These are phyloP conservation scores for Aspergillus phoenicis DNA, from an alignment of 2,329 filamentous ascomycete species.

Conservation along the genomic window DNA sequence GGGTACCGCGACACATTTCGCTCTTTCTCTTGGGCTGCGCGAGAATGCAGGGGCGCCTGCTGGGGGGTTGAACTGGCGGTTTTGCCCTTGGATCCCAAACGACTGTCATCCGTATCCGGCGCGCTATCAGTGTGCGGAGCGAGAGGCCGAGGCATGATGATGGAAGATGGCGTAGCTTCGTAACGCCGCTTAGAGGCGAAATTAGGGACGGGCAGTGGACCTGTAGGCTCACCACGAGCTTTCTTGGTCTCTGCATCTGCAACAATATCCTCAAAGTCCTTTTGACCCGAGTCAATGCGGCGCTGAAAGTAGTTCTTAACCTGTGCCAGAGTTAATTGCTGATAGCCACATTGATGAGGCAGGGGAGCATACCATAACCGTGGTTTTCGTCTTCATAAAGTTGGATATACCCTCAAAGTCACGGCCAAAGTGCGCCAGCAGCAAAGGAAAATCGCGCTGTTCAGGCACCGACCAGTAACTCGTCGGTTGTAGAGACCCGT, in stretches of 20 bases:
- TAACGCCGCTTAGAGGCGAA: slow-evolving; percentile 52
- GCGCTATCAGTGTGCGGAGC: slow-evolving; percentile 46
- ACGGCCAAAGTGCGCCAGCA: slow-evolving; percentile 51
- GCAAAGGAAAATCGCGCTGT: slow-evolving; percentile 49
- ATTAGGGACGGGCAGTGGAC: slow-evolving; percentile 47
- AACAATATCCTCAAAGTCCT: slow-evolving; percentile 48
- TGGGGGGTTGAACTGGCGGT: slow-evolving; percentile 35
- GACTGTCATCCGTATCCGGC: slow-evolving; percentile 36
- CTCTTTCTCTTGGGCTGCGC: slow-evolving; percentile 39
- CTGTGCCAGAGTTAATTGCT: slow-evolving; percentile 27
- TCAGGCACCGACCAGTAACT: slow-evolving; percentile 58
- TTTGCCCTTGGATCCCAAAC: slow-evolving; percentile 36
- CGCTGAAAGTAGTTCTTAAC: slow-evolving; percentile 55
- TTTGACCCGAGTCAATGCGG: slow-evolving; percentile 47
- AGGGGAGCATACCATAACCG: slow-evolving; percentile 50
- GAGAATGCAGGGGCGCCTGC: slow-evolving; percentile 34
- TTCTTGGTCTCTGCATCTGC: slow-evolving; percentile 49
- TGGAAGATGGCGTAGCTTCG: slow-evolving; percentile 47
- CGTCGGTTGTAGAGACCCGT: slow-evolving; percentile 47
- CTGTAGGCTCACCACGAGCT: slow-evolving; percentile 47
- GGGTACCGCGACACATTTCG: slow-evolving; percentile 39
- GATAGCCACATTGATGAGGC: not conserved
- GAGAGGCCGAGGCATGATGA: slow-evolving; percentile 43
- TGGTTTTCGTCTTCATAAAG: slow-evolving; percentile 55
- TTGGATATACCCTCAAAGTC: slow-evolving; percentile 53